A percentile compares a stretch with the other conserved stretches of the same genome.
phyloP scores from a whole-genome alignment of 805 yeast species.

The Candida incommunis region DNA sequence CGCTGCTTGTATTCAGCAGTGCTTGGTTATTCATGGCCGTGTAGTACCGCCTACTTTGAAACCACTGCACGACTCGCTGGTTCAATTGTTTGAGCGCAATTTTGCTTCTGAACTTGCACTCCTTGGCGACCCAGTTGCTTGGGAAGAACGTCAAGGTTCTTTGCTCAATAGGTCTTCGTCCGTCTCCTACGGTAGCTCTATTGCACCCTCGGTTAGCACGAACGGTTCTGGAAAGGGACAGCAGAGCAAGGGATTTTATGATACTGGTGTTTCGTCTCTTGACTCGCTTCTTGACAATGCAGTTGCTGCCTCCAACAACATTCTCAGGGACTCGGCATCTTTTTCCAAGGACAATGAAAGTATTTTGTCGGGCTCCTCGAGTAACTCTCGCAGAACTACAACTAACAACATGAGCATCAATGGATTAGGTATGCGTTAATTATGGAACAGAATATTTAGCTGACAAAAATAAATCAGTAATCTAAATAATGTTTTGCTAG shows the following conservation, averaged over 20 bases:
- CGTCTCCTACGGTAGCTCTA: background rate
- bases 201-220: background rate
- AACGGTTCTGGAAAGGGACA: background rate
- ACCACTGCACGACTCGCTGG: slow-evolving; percentile 53
- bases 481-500: too few species aligned
- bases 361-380: background rate
- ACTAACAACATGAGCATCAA: background rate
- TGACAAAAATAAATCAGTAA: too few species aligned
- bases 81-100: slow-evolving; percentile 48
- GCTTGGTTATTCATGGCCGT: slow-evolving; percentile 55
- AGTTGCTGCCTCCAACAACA: slow-evolving; percentile 17
- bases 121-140: slow-evolving; percentile 1
- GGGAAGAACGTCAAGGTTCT: slow-evolving; percentile 1
- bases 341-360: background rate
- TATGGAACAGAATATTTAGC: background rate
- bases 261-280: slow-evolving; percentile 1
- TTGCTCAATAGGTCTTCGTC: background rate
- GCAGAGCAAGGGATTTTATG: background rate
- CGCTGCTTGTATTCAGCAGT: slow-evolving; percentile 46
- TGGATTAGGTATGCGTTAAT: background rate
- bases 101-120: slow-evolving; percentile 46
- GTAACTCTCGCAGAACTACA: background rate
- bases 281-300: slow-evolving; percentile 5
- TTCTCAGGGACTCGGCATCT: background rate
- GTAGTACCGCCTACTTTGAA: slow-evolving; percentile 42